Conservation (phyloP, 352 stramenopile genomes). For the Globisporangium solare region DNA sequence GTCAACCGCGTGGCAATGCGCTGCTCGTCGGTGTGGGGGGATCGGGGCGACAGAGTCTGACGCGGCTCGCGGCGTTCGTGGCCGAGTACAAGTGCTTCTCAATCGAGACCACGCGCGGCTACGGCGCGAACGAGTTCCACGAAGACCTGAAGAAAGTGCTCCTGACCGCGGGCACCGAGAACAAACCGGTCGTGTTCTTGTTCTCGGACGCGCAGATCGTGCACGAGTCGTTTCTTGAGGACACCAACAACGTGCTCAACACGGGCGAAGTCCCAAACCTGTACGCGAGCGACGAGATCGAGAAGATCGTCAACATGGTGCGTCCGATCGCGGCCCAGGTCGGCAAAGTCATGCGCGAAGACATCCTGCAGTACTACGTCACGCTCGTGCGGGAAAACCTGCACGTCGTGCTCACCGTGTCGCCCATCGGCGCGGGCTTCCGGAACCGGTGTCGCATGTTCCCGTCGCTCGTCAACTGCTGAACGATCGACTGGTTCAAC, state of each 20-base stretch:
- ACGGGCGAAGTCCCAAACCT: conserved; percentile 92
- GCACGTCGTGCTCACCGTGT: conserved; percentile 93
- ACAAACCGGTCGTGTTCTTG: conserved; percentile 88
- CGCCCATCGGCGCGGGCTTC: conserved; percentile 90
- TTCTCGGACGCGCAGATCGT: conserved; percentile 94
- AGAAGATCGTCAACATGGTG: conserved; percentile 88
- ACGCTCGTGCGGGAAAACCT: conserved; percentile 92
- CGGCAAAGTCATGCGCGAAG: conserved; percentile 81
- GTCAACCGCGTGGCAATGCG: conserved; percentile 90
- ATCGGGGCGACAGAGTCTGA: conserved; percentile 88
- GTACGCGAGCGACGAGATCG: conserved; percentile 88
- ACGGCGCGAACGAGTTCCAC: conserved; percentile 88
- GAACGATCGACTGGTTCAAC: conserved; percentile 96
- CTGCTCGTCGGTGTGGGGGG: conserved; percentile 91
- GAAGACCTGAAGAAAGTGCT: conserved; percentile 92
- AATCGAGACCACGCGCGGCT: conserved; percentile 92
- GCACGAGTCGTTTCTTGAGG: conserved; percentile 91
- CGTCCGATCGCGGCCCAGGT: conserved; percentile 68
- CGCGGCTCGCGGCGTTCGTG: conserved; percentile 89
- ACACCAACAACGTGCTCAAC: conserved; percentile 95
- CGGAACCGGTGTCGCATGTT: conserved; percentile 93
- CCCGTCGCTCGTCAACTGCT: conserved; percentile 92
- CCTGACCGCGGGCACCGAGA: conserved; percentile 84
- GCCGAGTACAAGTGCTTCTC: conserved; percentile 88
- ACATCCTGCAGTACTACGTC: conserved; percentile 85